Percentiles rank a stretch among this genome's conserved stretches.
Conservation (phyloP, 768 basidiomycete genomes). For the Glaciozyma antarctica region DNA sequence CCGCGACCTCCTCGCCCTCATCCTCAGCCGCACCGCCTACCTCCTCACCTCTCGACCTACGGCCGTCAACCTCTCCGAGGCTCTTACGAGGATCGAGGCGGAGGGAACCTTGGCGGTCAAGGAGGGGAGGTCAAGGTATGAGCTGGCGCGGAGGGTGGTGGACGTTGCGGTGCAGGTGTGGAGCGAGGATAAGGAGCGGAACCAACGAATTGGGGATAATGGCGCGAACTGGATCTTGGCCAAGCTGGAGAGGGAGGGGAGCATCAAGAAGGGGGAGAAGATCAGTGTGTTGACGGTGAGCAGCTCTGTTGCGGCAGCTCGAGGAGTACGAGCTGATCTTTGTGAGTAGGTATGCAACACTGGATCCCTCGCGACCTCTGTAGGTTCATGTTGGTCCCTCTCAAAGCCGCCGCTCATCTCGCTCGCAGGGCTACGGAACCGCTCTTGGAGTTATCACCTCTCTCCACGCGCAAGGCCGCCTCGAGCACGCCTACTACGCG, state of each 20-base stretch:
- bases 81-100: slow-evolving; percentile 57
- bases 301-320: background rate
- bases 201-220: slow-evolving; percentile 70
- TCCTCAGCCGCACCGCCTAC: slow-evolving; percentile 56
- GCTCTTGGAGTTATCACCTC: slow-evolving; percentile 88
- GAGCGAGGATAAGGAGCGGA: slow-evolving; percentile 77
- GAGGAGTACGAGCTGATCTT: too few species aligned
- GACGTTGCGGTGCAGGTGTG: slow-evolving; percentile 65
- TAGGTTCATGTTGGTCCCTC: slow-evolving; percentile 37
- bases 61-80: slow-evolving; percentile 86
- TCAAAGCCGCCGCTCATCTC: background rate
- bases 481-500: slow-evolving; percentile 76
- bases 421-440: slow-evolving; percentile 80
- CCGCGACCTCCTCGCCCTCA: slow-evolving; percentile 48
- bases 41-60: slow-evolving; percentile 86
- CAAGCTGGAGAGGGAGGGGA: slow-evolving; percentile 44
- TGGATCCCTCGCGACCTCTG: slow-evolving; percentile 89
- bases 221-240: slow-evolving; percentile 78
- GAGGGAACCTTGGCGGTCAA: slow-evolving; percentile 38
- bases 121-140: slow-evolving; percentile 10
- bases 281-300: slow-evolving; percentile 65
- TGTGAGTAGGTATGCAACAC: slow-evolving; percentile 71
- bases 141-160: slow-evolving; percentile 47
- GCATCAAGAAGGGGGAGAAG: slow-evolving; percentile 42
- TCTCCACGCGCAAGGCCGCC: slow-evolving; percentile 64